phyloP scores from a whole-genome alignment of 306 rosid genomes.

The Gleditsia sinensis region DNA sequence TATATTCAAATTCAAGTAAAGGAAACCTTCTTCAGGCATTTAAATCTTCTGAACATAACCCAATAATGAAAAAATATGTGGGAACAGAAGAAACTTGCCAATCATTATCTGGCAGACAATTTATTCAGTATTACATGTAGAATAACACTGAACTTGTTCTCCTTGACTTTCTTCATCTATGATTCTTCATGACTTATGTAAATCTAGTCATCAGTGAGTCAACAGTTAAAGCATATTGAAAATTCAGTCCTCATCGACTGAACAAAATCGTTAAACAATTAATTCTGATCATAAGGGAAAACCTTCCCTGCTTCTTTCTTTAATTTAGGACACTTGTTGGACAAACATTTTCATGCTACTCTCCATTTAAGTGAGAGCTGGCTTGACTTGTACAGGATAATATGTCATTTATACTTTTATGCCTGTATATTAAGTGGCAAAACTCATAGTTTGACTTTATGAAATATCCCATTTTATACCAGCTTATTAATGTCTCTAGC shows the following conservation, averaged over 20 bases:
- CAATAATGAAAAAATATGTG: no score
- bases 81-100: neutral
- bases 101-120: neutral
- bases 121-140: neutral
- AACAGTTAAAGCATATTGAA: no score
- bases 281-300: no score
- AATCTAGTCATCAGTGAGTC: neutral
- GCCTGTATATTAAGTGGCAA: neutral
- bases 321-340: neutral
- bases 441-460: conserved; percentile 1
- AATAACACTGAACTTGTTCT: neutral
- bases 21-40: conserved; percentile 8
- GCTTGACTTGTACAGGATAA: neutral
- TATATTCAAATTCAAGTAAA: neutral
- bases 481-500: neutral
- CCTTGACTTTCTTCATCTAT: neutral
- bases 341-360: no score
- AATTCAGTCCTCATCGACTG: no score
- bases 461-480: neutral
- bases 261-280: no score
- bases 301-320: neutral
- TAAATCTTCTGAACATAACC: neutral
- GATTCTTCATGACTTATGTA: neutral
- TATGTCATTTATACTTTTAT: neutral
- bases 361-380: neutral